Evolutionary conservation across 495 filamentous ascomycete species (phyloP), one percentile per base, ranked within the genome.

Genomic region (Lasiosphaeria miniovina): DNA sequence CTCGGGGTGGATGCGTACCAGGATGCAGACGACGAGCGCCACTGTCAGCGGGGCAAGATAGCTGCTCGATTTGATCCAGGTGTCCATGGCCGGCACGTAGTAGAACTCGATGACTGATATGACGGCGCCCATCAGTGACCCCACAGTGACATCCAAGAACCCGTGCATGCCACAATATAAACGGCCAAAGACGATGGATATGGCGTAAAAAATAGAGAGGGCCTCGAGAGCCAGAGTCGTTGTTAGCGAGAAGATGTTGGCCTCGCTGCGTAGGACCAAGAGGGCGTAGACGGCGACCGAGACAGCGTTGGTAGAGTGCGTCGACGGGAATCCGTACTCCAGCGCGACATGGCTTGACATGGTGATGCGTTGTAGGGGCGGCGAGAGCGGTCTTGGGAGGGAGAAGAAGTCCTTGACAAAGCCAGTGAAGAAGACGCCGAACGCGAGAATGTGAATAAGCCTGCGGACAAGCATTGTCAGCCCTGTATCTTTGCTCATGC

Each of bases 91-190:
- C 3, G 86, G 76, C 12, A 86, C 90, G 66, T 83, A 91, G 54
- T 84, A 68, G 65, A 86, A 91, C 70, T 96, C 91, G 41, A 88
- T 65, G 17, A 88, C 71, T 3, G 90, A 77, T 59, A 84, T 82
- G 35, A 68, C 59, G 31, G 86, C 85, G 15, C 93, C 94, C 55
- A 98, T 79, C 17, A 84, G 61, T 53, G 84, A 88, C 3, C 94
- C 94, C 61, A 93, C 68, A 12, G 90, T 73, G 11, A 96, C 90
- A 71, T 98, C 94, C 45, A 96, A 77, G 74, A 98, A 94, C 40
- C 94, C 94, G 75, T 98, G 94, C 94, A 98, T 98, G 53, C 94
- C 94, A 69, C 94, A 98, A 75, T 98, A 98, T 31, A 98, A 75
- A 49, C 94, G 84, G 24, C 94, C 94, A 55, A 98, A 65, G 33